Evolutionary conservation across 1,284 basidiomycete genomes (phyloP).

Genomic region (Quambalaria eucalypti): DNA sequence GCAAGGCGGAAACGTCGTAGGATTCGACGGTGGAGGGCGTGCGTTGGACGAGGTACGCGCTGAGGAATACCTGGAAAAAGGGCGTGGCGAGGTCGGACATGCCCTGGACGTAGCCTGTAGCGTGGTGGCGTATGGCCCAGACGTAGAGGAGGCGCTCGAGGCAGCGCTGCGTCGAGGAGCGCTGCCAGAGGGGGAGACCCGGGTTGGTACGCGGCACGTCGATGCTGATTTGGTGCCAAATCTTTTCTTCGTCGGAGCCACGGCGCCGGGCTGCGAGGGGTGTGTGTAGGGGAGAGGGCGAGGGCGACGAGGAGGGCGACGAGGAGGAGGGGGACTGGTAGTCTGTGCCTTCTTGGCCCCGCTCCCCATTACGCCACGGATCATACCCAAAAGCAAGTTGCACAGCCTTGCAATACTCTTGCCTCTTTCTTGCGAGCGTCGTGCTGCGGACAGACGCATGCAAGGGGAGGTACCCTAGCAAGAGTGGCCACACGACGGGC

Average conservation of each 20-base stretch:
- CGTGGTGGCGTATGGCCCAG: slow-evolving; percentile 46
- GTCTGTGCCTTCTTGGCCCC: slow-evolving; percentile 53
- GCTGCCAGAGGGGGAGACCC: slow-evolving; percentile 42
- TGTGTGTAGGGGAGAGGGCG: background rate
- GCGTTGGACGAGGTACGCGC: slow-evolving; percentile 25
- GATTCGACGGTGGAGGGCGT: slow-evolving; percentile 13
- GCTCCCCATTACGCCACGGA: background rate
- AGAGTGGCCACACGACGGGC: slow-evolving; percentile 85
- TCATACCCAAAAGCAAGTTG: slow-evolving; percentile 64
- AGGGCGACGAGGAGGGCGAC: background rate
- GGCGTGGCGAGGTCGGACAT: slow-evolving; percentile 47
- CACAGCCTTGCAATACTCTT: slow-evolving; percentile 82
- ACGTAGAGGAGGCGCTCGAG: slow-evolving; percentile 45
- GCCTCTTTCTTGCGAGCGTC: slow-evolving; percentile 76
- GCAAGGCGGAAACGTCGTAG: slow-evolving; percentile 37
- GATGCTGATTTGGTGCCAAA: slow-evolving; percentile 46
- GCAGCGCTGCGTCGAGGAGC: slow-evolving; percentile 37
- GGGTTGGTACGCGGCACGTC: slow-evolving; percentile 46
- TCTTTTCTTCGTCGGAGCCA: slow-evolving; percentile 30
- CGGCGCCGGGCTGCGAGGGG: background rate
- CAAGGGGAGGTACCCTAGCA: slow-evolving; percentile 78
- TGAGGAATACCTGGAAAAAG: slow-evolving; percentile 44
- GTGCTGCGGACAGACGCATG: slow-evolving; percentile 66
- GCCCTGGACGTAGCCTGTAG: slow-evolving; percentile 45
- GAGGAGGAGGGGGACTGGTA: background rate